phyloP scores from a whole-genome alignment of 164 flowering plant genomes.

The Vitis riparia region DNA sequence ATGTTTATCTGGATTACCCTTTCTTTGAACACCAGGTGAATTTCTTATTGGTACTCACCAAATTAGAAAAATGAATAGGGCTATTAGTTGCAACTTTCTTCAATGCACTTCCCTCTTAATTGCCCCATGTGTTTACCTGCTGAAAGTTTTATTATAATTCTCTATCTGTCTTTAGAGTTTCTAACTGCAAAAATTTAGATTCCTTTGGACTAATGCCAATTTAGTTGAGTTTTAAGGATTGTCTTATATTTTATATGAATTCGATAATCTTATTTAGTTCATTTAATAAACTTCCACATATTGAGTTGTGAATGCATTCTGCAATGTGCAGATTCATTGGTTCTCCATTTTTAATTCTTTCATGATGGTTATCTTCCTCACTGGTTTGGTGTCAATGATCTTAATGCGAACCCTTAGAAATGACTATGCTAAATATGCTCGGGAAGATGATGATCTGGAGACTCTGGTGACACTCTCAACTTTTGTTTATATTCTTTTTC shows the following conservation, averaged over 20 bases:
- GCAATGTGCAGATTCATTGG: slow-evolving; percentile 83
- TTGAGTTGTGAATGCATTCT: slow-evolving; percentile 8
- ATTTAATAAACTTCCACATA: not conserved
- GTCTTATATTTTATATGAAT: too few relatives aligned
- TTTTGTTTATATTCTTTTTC: slow-evolving; percentile 1
- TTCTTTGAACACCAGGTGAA: slow-evolving; percentile 98
- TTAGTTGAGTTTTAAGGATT: not conserved
- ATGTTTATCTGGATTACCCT: slow-evolving; percentile 95
- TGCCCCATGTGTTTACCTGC: not conserved
- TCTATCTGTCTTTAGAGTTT: not conserved
- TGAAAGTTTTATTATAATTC: not conserved
- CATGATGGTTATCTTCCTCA: slow-evolving; percentile 99
- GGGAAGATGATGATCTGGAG: slow-evolving; percentile 98
- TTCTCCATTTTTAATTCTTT: slow-evolving; percentile 97
- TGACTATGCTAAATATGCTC: slow-evolving; percentile 99
- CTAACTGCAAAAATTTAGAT: not conserved
- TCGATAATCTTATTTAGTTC: too few relatives aligned
- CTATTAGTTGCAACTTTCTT: too few relatives aligned
- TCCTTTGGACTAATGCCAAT: not conserved
- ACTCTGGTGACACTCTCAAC: slow-evolving; percentile 57
- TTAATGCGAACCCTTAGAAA: slow-evolving; percentile 97
- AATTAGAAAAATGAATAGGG: too few relatives aligned
- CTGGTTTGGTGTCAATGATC: slow-evolving; percentile 99
- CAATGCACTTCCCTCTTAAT: not conserved
- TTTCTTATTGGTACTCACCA: not conserved